These are phyloP conservation scores for Thymus quinquecostatus DNA, from an alignment of 257 asterid genomes.

Conservation along the genomic window DNA sequence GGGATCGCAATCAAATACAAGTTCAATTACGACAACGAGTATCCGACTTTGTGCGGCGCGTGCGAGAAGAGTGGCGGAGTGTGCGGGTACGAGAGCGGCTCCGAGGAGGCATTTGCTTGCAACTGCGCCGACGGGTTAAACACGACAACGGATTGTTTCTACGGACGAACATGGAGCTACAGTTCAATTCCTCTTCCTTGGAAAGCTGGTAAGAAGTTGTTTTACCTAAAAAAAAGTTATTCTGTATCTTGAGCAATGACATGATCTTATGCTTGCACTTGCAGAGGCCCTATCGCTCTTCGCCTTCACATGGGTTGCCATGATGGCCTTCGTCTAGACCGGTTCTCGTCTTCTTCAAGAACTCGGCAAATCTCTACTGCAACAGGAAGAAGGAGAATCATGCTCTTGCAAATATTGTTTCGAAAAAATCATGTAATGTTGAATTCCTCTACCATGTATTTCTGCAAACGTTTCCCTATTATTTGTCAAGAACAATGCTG, in stretches of 20 bases:
- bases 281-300: slow-evolving; percentile 48
- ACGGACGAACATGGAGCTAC: slow-evolving; percentile 54
- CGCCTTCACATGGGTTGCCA: slow-evolving; percentile 39
- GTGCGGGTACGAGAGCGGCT: slow-evolving; percentile 58
- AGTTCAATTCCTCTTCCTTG: slow-evolving; percentile 43
- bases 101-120: slow-evolving; percentile 54
- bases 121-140: slow-evolving; percentile 77
- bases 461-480: slow-evolving; percentile 22
- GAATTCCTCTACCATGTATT: slow-evolving; percentile 25
- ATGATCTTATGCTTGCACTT: slow-evolving; percentile 36
- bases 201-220: slow-evolving; percentile 37
- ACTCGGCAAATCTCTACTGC: slow-evolving; percentile 28
- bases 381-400: slow-evolving; percentile 9
- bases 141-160: slow-evolving; percentile 62
- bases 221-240: slow-evolving; percentile 1
- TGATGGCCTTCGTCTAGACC: slow-evolving; percentile 42
- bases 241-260: slow-evolving; percentile 10
- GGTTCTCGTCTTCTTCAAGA: slow-evolving; percentile 28
- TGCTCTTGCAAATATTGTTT: neutral
- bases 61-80: slow-evolving; percentile 87
- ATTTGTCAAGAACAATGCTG: slow-evolving; percentile 20
- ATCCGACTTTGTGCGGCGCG: slow-evolving; percentile 61
- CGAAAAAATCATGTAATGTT: neutral
- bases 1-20: slow-evolving; percentile 77
- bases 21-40: slow-evolving; percentile 71